These are phyloP conservation scores for Oehlia diaphana DNA, from an alignment of 192 early-diverging fungal genomes.

Conservation along the genomic window DNA sequence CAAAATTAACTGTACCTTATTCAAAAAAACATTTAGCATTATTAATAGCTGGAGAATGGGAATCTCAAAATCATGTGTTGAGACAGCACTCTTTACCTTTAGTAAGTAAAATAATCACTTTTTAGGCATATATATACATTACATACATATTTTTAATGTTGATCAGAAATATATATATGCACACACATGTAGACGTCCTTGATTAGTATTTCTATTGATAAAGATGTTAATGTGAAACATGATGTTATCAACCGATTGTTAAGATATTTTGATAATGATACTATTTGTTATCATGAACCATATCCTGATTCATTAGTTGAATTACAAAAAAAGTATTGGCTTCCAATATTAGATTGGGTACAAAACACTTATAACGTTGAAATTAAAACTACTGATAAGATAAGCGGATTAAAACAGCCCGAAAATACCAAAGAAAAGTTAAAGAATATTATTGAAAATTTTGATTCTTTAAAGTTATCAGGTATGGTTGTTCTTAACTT, in stretches of 20 bases:
- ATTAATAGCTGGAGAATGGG: conserved; percentile 92
- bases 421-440: conserved; percentile 59
- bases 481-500: conserved; percentile 33
- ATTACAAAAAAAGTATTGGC: conserved; percentile 79
- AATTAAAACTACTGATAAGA: conserved; percentile 70
- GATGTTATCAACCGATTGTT: conserved; percentile 76
- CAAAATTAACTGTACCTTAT: conserved; percentile 58
- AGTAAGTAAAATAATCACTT: conserved; percentile 40
- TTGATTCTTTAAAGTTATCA: conserved; percentile 73
- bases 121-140: neutral
- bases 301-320: conserved; percentile 77
- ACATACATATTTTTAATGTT: neutral
- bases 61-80: conserved; percentile 75
- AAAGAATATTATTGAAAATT: conserved; percentile 50
- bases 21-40: conserved; percentile 68
- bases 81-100: conserved; percentile 87
- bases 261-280: conserved; percentile 86
- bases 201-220: conserved; percentile 72
- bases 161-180: neutral
- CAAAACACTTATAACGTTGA: conserved; percentile 61
- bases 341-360: conserved; percentile 80
- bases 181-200: conserved; percentile 70
- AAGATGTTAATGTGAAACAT: conserved; percentile 41
- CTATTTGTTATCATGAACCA: conserved; percentile 81
- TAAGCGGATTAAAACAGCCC: conserved; percentile 69